phyloP scores from a whole-genome alignment of 2,329 filamentous ascomycete genomes.

The Epichloe elymi region DNA sequence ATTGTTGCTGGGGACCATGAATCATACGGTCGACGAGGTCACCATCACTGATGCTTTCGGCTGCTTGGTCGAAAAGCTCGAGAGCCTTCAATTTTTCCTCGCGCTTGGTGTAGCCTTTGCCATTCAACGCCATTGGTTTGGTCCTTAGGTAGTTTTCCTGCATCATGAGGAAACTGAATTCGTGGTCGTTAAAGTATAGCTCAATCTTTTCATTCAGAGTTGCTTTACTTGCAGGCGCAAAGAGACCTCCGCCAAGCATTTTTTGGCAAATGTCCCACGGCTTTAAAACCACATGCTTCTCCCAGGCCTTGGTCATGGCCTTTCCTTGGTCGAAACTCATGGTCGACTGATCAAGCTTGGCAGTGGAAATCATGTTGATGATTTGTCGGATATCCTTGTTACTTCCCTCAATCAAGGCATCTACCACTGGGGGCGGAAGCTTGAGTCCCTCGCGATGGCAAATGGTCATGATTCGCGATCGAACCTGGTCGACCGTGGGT shows the following conservation, averaged over 20 bases:
- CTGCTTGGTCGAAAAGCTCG: conserved; percentile 75
- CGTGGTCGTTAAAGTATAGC: conserved; percentile 98
- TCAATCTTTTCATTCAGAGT: conserved; percentile 97
- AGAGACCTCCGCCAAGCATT: conserved; percentile 78
- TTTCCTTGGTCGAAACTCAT: conserved; percentile 82
- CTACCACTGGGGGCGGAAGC: conserved; percentile 69
- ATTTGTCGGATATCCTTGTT: conserved; percentile 95
- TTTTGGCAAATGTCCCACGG: conserved; percentile 97
- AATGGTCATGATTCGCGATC: conserved; percentile 87
- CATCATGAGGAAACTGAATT: conserved; percentile 94
- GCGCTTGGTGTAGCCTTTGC: conserved; percentile 41
- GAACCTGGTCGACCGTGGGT: conserved; percentile 81
- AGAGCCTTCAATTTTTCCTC: conserved; percentile 71
- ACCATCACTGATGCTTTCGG: conserved; percentile 92
- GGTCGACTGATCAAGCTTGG: conserved; percentile 69
- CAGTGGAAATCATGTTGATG: conserved; percentile 95
- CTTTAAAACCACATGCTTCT: conserved; percentile 93
- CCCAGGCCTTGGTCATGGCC: conserved; percentile 93
- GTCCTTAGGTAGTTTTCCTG: conserved; percentile 94
- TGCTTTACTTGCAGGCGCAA: conserved; percentile 67
- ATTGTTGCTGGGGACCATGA: conserved; percentile 93
- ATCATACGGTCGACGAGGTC: conserved; percentile 97
- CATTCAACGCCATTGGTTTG: conserved; percentile 53
- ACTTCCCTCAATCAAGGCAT: conserved; percentile 88
- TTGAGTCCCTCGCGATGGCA: conserved; percentile 85